Evolutionary conservation across 371 early-diverging fungal genomes (phyloP).

Genomic region (Cokeromyces recurvatus): DNA sequence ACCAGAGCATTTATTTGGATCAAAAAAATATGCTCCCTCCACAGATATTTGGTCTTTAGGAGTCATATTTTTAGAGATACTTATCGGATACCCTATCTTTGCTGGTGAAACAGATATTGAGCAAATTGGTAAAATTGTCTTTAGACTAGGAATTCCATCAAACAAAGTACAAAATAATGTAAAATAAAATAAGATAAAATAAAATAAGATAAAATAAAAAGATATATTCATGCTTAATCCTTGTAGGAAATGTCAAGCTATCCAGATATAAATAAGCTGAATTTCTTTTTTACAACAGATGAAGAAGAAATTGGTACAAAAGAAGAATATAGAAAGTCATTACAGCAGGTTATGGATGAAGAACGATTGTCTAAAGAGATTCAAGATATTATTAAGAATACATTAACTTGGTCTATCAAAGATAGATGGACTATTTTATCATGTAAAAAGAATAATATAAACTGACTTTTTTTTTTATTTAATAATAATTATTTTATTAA

Average conservation of each 20-base stretch:
- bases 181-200: conserved; percentile 18
- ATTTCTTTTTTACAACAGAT: conserved; percentile 24
- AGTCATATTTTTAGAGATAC: conserved; percentile 23
- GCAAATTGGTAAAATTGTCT: conserved; percentile 35
- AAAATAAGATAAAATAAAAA: too few species aligned
- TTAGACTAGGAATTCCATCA: conserved; percentile 30
- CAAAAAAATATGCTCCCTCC: conserved; percentile 24
- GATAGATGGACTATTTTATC: too few species aligned
- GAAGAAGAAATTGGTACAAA: conserved; percentile 4
- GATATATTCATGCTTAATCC: background rate
- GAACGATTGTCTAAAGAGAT: conserved; percentile 23
- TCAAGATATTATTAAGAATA: conserved; percentile 5
- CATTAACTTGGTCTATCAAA: conserved; percentile 35
- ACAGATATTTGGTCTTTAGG: conserved; percentile 49
- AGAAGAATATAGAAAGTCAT: conserved; percentile 20
- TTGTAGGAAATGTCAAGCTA: conserved; percentile 33
- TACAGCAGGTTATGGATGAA: conserved; percentile 26
- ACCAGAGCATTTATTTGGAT: conserved; percentile 44
- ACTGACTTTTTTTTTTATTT: background rate
- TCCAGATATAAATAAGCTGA: conserved; percentile 39
- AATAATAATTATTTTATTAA: background rate
- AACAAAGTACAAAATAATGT: conserved; percentile 7
- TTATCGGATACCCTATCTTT: conserved; percentile 30
- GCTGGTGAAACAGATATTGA: conserved; percentile 41
- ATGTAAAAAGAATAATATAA: too few species aligned